Conservation (phyloP, 2,329 filamentous ascomycete genomes). For the Dothideomycetes sp. region DNA sequence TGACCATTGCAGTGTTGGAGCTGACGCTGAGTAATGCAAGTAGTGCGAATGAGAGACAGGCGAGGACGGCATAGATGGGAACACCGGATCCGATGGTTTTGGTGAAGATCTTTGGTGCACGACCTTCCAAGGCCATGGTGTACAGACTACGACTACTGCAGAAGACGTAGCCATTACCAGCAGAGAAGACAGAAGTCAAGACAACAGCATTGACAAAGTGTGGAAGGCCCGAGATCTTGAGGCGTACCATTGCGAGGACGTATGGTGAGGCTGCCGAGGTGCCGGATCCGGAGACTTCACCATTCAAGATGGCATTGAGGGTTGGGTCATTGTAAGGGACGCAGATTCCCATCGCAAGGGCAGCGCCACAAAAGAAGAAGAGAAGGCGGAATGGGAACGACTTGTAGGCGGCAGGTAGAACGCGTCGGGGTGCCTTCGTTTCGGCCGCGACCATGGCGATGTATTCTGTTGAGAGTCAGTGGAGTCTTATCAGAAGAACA, state of each 20-base stretch:
- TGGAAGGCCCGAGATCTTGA: constrained; percentile 32
- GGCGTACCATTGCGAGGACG: constrained; percentile 27
- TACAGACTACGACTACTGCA: constrained; percentile 43
- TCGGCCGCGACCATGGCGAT: constrained; percentile 38
- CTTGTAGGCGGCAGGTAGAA: constrained; percentile 38
- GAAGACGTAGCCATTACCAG: constrained; percentile 46
- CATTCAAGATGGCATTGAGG: constrained; percentile 16
- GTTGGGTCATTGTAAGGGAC: constrained; percentile 20
- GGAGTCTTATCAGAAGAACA: no score
- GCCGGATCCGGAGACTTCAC: constrained; percentile 12
- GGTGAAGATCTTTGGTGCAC: constrained; percentile 43
- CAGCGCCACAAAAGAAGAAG: constrained; percentile 35
- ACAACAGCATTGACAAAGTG: constrained; percentile 24
- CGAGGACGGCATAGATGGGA: constrained; percentile 45
- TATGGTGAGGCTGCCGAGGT: constrained; percentile 22
- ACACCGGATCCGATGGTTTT: constrained; percentile 51
- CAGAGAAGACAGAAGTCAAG: constrained; percentile 45
- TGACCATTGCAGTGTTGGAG: constrained; percentile 18
- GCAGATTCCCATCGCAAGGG: constrained; percentile 33
- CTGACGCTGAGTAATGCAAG: constrained; percentile 23
- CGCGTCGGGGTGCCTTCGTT: constrained; percentile 31
- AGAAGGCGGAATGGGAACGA: constrained; percentile 35
- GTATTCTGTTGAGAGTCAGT: constrained; percentile 38
- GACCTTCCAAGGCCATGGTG: constrained; percentile 41
- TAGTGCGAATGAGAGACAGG: constrained; percentile 32